Base-by-base conservation (phyloP, 169 alveolate genomes). In the Plasmodium gonderi region DNA sequence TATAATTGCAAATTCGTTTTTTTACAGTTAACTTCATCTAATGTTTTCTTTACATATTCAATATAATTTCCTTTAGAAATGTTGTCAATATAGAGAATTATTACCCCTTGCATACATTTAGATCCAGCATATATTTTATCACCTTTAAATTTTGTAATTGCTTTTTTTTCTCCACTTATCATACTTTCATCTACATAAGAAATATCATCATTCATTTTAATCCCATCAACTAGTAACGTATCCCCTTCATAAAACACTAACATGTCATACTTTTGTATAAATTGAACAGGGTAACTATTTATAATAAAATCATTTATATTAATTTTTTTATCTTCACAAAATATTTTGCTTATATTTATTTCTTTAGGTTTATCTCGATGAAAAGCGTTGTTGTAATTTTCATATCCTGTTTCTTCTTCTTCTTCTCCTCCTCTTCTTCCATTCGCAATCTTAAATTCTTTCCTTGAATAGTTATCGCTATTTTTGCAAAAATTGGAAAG, bases 71-170 rank as follows among this genome's bases (percentile, higher is more conserved):
- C 85, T 64, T 85, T 85, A 6, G 92, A 74, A 47, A 85, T 75
- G 40, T 85, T 81, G 3, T 74, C 31, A 74, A 85, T 60, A 75
- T 74, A 85, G 51, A 85, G 20, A 11, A 85, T 51, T 36, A 74
- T 40, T 11, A 85, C 36, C 33, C 92, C 92, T 64, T 74, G 87
- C 1, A 75, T 38, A 85, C 92, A 85, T 72, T 85, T 85, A 67
- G 92, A 85, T 14, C 92, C 92, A 36, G 92, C 92, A 85, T 85
- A 85, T 85, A 85, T 75, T 74, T 74, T 85, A 26, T 85, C 92
- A 0, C 92, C 92, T 74, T 85, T 85, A 74, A 74, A 85, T 75
- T 85, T 85, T 38, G 64, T 85, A 74, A 85, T 85, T 12, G 69
- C 67, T 20, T 85, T 74, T 54, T 74, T 74, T 77, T 85, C 92